Conservation (phyloP, 192 early-diverging fungal species). For the Backusella macrospora region DNA sequence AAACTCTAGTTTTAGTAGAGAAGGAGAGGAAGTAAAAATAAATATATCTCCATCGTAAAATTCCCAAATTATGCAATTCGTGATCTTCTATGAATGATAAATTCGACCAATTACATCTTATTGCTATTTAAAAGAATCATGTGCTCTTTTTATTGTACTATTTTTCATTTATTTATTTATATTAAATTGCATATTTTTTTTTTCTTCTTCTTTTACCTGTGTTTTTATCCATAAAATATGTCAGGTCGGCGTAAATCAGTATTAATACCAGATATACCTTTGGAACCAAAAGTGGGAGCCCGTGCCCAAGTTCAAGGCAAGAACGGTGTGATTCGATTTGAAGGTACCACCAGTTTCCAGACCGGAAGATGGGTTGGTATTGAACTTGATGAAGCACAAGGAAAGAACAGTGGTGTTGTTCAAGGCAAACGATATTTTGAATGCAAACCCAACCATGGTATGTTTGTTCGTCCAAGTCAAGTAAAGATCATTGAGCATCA, state of each 20-base stretch:
- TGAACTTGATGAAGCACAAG: conserved; percentile 72
- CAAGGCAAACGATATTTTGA: conserved; percentile 79
- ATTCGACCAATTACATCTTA: no score
- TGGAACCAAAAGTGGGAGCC: conserved; percentile 33
- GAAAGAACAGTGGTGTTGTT: conserved; percentile 81
- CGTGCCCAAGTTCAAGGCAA: conserved; percentile 59
- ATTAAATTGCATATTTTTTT: neutral
- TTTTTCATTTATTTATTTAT: no score
- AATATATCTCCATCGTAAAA: no score
- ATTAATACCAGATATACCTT: conserved; percentile 17
- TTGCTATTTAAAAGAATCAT: no score
- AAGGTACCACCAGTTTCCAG: conserved; percentile 82
- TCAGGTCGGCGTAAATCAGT: conserved; percentile 9
- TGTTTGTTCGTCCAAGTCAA: conserved; percentile 75
- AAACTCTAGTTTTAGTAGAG: no score
- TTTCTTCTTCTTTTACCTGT: neutral
- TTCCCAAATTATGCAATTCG: no score
- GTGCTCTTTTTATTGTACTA: no score
- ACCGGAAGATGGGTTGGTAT: conserved; percentile 89
- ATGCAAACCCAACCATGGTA: conserved; percentile 68
- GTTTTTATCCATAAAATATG: neutral
- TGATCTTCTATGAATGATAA: no score
- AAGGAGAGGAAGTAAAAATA: no score
- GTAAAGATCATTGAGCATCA: conserved; percentile 34
- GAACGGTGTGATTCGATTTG: conserved; percentile 73